These are phyloP conservation scores for Xylariales sp. DNA, from an alignment of 2,329 filamentous ascomycete species.

Conservation along the genomic window DNA sequence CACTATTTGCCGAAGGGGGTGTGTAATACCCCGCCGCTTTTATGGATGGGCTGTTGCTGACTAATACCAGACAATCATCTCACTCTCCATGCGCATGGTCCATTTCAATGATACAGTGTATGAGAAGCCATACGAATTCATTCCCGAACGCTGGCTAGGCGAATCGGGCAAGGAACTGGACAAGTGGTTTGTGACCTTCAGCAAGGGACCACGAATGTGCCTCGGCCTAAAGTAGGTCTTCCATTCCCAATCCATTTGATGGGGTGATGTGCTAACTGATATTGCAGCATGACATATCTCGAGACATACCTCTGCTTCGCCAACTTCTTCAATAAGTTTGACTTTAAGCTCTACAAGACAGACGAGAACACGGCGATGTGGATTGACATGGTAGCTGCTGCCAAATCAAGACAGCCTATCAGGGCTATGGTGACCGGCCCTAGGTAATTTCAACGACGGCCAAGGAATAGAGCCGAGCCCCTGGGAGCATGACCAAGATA, in stretches of 20 bases:
- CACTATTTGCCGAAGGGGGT: slow-evolving; percentile 27
- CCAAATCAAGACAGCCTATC: slow-evolving; percentile 22
- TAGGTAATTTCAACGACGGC: slow-evolving; percentile 1
- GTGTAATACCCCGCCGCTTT: neutral
- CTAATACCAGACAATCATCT: slow-evolving; percentile 29
- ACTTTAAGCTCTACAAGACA: slow-evolving; percentile 29
- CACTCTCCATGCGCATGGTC: slow-evolving; percentile 31
- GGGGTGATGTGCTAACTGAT: neutral
- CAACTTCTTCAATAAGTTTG: slow-evolving; percentile 34
- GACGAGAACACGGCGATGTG: slow-evolving; percentile 29
- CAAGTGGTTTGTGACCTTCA: slow-evolving; percentile 35
- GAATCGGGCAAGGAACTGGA: slow-evolving; percentile 30
- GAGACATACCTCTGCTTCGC: slow-evolving; percentile 34
- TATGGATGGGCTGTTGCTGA: neutral
- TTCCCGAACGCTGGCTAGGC: slow-evolving; percentile 35
- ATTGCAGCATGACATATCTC: slow-evolving; percentile 28
- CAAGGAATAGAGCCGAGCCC: neutral
- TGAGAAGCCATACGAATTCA: slow-evolving; percentile 26
- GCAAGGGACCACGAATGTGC: slow-evolving; percentile 32
- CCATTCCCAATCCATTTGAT: neutral
- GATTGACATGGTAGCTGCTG: slow-evolving; percentile 30
- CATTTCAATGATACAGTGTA: slow-evolving; percentile 28
- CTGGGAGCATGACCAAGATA: too few relatives aligned
- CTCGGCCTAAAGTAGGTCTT: slow-evolving; percentile 34
- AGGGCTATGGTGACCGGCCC: slow-evolving; percentile 25